Evolutionary conservation across 2,329 filamentous ascomycete species (phyloP), one percentile per base, ranked within the genome.

Genomic region (Calonectria henricotiae): DNA sequence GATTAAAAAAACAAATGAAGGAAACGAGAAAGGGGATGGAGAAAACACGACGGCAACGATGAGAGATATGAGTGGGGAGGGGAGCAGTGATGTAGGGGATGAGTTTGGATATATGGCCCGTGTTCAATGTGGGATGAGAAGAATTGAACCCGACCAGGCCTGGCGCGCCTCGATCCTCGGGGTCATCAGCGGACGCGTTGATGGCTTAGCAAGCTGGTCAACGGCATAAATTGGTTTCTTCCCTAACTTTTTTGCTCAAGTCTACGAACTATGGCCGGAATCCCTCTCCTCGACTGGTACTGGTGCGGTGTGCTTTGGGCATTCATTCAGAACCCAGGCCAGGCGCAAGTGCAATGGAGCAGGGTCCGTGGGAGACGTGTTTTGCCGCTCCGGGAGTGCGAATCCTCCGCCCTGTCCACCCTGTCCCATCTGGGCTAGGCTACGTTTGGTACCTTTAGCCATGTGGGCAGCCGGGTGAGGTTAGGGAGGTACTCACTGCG

Each of bases 1-100:
- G 51, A 58, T 58, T 58, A 58, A 58, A 58, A 30, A 30, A 58
- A 58, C 62, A 55, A 66, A 41, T 67, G 54, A 66, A 65, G 44
- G 62, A 62, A 54, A 49, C 63, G 54, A 60, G 62, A 65, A 54
- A 54, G 37, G 62, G 62, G 47, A 65, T 46, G 62, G 63, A 66
- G 61, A 61, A 63, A 64, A 64, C 43, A 58, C 35, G 54, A 67
- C 49, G 39, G 51, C 25, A 65, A 61, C 17, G 55, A 43, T 35
- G 39, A 61, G 55, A 43, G 37, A 44, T 44, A 44, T 32, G 55
- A 41, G 55, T 61, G 55, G 55, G 55, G 55, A 61, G 55, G 55
- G 55, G 55, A 44, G 39, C 39, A 44, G n/a, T 41, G 55, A 61
- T 44, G 63, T 60, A 39, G 27, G 54, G 44, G 51, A 54, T 30